Conservation (phyloP, 73 alveolate genomes). For the Paramecium sonneborni region DNA sequence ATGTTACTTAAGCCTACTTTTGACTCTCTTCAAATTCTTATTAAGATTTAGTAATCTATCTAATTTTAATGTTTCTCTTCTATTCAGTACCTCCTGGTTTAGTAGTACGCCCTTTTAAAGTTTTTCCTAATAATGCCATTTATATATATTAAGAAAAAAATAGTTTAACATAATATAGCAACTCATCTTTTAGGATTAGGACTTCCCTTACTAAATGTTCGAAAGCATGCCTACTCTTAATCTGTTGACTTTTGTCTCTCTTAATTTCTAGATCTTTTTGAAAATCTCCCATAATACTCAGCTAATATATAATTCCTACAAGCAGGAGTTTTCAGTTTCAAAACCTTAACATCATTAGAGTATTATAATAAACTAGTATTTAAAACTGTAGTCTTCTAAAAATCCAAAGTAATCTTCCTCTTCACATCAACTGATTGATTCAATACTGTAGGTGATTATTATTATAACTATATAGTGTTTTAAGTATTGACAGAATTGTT, state of each 20-base stretch:
- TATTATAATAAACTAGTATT: background rate
- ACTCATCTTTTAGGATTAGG: background rate
- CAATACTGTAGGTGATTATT: background rate
- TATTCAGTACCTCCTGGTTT: conserved; percentile 66
- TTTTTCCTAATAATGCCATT: conserved; percentile 86
- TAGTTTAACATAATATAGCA: background rate
- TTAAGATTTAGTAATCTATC: conserved; percentile 54
- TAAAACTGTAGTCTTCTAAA: background rate
- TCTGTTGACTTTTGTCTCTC: background rate
- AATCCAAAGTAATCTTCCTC: background rate
- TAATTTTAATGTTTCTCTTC: conserved; percentile 57
- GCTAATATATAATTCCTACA: background rate
- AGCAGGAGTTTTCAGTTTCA: conserved; percentile 21
- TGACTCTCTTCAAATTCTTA: conserved; percentile 77
- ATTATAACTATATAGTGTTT: background rate
- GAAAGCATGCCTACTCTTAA: background rate
- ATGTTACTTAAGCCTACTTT: conserved; percentile 68
- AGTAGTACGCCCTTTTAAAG: conserved; percentile 82
- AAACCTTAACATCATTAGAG: background rate
- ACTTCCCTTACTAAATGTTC: conserved; percentile 48
- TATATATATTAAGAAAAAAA: background rate
- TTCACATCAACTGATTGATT: conserved; percentile 2
- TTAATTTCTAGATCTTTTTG: background rate
- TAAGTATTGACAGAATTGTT: background rate
- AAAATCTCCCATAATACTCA: background rate